Evolutionary conservation across 371 early-diverging fungal genomes (phyloP).

Genomic region (Actinomortierella ambigua): DNA sequence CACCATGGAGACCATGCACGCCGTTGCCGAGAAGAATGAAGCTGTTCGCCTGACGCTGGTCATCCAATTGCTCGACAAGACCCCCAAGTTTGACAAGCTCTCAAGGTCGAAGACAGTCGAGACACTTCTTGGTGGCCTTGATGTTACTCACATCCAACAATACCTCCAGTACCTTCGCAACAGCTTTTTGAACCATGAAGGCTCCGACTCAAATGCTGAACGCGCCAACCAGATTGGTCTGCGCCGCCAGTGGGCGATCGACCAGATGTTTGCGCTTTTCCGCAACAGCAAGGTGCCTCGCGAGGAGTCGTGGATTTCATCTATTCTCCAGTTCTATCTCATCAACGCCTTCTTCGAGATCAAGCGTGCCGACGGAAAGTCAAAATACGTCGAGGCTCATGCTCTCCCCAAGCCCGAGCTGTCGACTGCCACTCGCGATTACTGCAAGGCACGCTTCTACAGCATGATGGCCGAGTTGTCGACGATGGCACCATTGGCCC

Average conservation of each 20-base stretch:
- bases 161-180: slow-evolving; percentile 76
- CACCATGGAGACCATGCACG: slow-evolving; percentile 52
- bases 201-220: slow-evolving; percentile 24
- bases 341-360: slow-evolving; percentile 76
- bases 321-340: slow-evolving; percentile 69
- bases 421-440: slow-evolving; percentile 55
- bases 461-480: slow-evolving; percentile 69
- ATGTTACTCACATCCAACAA: slow-evolving; percentile 65
- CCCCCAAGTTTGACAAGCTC: slow-evolving; percentile 75
- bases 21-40: slow-evolving; percentile 54
- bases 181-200: slow-evolving; percentile 59
- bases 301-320: slow-evolving; percentile 69
- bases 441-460: slow-evolving; percentile 67
- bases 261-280: slow-evolving; percentile 79
- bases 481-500: slow-evolving; percentile 55
- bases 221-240: slow-evolving; percentile 51
- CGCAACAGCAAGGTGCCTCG: slow-evolving; percentile 75
- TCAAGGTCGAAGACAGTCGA: slow-evolving; percentile 81
- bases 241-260: slow-evolving; percentile 78
- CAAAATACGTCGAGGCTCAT: slow-evolving; percentile 48
- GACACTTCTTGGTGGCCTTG: slow-evolving; percentile 72
- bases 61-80: slow-evolving; percentile 73
- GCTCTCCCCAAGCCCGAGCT: slow-evolving; percentile 59
- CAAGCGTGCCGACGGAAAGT: slow-evolving; percentile 48
- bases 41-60: slow-evolving; percentile 72